phyloP scores from a whole-genome alignment of 768 basidiomycete genomes.

The Lactarius hengduanensis region DNA sequence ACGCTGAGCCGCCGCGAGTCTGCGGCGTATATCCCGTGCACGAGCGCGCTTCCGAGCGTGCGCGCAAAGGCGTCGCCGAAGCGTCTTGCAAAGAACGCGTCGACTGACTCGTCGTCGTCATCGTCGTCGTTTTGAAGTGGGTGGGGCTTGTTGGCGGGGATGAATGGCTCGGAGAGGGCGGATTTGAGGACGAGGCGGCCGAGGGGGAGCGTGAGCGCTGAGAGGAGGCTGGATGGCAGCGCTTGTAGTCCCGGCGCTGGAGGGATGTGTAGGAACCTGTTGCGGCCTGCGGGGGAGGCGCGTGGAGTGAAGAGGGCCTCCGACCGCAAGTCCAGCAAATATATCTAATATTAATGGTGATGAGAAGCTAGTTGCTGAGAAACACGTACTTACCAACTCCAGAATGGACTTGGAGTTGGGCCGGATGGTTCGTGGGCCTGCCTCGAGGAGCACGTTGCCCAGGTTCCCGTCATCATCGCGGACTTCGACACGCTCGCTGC shows the following conservation, averaged over 20 bases:
- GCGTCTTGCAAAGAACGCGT: constrained; percentile 70
- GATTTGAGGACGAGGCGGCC: constrained; percentile 51
- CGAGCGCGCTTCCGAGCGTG: constrained; percentile 69
- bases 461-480: constrained; percentile 31
- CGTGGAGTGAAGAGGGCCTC: constrained; percentile 65
- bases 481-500: constrained; percentile 53
- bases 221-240: constrained; percentile 45
- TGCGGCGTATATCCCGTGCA: constrained; percentile 92
- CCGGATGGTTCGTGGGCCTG: constrained; percentile 83
- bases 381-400: constrained; percentile 61
- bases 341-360: constrained; percentile 51
- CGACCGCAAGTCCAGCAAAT: constrained; percentile 62
- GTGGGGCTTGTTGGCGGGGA: constrained; percentile 13
- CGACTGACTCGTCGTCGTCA: constrained; percentile 83
- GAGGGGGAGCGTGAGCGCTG: constrained; percentile 40
- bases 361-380: background rate
- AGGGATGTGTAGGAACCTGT: constrained; percentile 68
- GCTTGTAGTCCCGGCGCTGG: constrained; percentile 49
- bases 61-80: constrained; percentile 74
- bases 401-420: constrained; percentile 72
- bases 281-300: constrained; percentile 68
- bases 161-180: constrained; percentile 58
- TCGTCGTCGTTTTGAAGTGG: constrained; percentile 18
- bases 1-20: constrained; percentile 75
- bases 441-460: constrained; percentile 65